Conservation (phyloP, 2,329 filamentous ascomycete genomes). For the Ascochyta lentis region DNA sequence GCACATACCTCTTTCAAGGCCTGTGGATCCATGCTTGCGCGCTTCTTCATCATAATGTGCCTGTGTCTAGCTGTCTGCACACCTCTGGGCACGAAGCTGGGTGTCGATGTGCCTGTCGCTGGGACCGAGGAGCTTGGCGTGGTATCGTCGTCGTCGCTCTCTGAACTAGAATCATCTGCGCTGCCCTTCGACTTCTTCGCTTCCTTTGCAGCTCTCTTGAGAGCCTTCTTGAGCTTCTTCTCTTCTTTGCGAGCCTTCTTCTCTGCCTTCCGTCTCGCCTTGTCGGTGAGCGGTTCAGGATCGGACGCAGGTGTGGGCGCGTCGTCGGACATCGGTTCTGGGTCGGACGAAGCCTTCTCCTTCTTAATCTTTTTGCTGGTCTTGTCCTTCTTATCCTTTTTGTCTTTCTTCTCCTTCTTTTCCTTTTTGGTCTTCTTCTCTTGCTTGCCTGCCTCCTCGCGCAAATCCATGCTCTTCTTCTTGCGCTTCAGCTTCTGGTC, state of each 20-base stretch:
- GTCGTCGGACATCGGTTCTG: conserved; percentile 28
- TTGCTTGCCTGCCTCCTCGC: conserved; percentile 37
- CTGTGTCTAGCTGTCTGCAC: conserved; percentile 78
- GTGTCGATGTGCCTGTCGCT: conserved; percentile 53
- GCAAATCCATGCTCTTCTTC: conserved; percentile 47
- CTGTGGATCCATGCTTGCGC: conserved; percentile 79
- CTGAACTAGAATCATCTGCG: conserved; percentile 35
- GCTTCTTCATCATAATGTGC: conserved; percentile 87
- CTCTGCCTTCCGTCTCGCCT: conserved; percentile 48
- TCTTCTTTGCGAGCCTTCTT: conserved; percentile 55
- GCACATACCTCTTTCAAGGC: conserved; percentile 79
- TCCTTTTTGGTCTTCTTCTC: conserved; percentile 27
- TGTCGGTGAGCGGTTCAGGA: conserved; percentile 53
- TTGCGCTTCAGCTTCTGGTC: conserved; percentile 46
- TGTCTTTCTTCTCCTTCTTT: conserved; percentile 47
- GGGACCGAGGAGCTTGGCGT: conserved; percentile 38
- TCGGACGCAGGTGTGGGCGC: conserved; percentile 25
- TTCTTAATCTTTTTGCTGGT: conserved; percentile 32
- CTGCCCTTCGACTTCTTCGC: conserved; percentile 36
- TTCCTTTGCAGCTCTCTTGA: conserved; percentile 54
- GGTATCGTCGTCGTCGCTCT: conserved; percentile 37
- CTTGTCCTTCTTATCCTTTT: conserved; percentile 37
- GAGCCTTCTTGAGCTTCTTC: conserved; percentile 58
- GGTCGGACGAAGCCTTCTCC: conserved; percentile 34
- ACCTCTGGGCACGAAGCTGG: conserved; percentile 59